Conservation (phyloP, 805 yeast species). For the Candida maltosa region DNA sequence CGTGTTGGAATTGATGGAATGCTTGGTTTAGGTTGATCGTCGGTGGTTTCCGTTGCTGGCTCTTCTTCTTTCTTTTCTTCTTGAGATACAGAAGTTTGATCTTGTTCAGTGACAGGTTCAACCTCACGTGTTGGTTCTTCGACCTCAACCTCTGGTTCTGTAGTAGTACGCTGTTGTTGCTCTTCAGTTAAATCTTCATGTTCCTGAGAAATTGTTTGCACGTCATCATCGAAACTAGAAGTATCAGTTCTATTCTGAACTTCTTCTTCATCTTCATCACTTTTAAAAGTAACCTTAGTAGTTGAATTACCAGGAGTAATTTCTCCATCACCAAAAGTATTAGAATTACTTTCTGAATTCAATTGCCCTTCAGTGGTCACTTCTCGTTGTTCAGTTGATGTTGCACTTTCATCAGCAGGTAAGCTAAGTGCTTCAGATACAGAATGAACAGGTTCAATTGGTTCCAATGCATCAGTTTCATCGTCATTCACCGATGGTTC, state of each 20-base stretch:
- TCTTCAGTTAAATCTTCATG: slow-evolving; percentile 11
- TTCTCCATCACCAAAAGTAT: slow-evolving; percentile 22
- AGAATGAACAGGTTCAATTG: no score
- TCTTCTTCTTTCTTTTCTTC: slow-evolving; percentile 2
- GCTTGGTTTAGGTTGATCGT: no score
- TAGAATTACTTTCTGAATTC: slow-evolving; percentile 2
- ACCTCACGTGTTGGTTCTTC: background rate
- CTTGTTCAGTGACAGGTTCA: no score
- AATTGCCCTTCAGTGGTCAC: background rate
- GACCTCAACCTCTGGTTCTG: background rate
- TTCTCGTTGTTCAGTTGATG: background rate
- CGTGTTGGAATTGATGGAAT: no score
- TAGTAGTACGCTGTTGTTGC: background rate
- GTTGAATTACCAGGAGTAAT: slow-evolving; percentile 30
- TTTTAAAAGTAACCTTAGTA: slow-evolving; percentile 25
- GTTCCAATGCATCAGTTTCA: no score
- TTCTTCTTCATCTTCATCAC: slow-evolving; percentile 19
- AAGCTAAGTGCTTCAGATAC: no score
- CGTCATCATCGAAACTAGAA: slow-evolving; percentile 28
- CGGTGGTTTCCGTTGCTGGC: background rate
- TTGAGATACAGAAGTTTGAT: no score
- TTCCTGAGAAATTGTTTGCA: slow-evolving; percentile 27
- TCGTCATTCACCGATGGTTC: no score
- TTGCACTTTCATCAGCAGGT: background rate
- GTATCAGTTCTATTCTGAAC: slow-evolving; percentile 11